Evolutionary conservation across 176 grass and related monocot species (phyloP).

Genomic region (Oryza glaberrima): DNA sequence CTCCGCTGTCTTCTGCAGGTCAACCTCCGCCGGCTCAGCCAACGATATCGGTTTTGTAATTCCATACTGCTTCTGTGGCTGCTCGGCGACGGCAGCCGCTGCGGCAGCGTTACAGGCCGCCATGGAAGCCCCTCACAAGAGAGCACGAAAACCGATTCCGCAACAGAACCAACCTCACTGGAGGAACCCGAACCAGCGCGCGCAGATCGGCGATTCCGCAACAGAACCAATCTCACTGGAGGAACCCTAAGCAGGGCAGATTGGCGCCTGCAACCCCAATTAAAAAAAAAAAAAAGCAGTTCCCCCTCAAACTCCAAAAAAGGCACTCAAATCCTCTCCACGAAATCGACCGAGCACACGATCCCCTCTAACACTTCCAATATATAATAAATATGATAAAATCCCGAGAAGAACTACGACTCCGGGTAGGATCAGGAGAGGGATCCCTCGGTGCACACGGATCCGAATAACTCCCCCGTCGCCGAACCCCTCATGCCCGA

Average conservation of each 20-base stretch:
- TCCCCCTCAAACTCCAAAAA: not conserved
- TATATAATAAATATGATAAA: not conserved
- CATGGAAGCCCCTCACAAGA: slow-evolving; percentile 30
- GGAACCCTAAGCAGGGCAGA: not conserved
- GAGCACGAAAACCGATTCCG: not conserved
- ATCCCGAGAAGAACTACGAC: not conserved
- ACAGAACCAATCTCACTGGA: not conserved
- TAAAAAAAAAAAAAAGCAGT: not conserved
- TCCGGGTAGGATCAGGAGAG: slow-evolving; percentile 21
- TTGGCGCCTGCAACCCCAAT: not conserved
- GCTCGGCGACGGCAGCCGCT: too few relatives aligned
- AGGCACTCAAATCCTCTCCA: not conserved
- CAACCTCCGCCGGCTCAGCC: slow-evolving; percentile 60
- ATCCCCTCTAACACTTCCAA: not conserved
- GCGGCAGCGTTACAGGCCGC: slow-evolving; percentile 20
- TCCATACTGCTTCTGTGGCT: slow-evolving; percentile 53
- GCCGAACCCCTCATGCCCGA: not conserved
- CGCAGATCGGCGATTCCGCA: not conserved
- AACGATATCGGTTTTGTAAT: slow-evolving; percentile 74
- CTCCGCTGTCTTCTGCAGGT: slow-evolving; percentile 61
- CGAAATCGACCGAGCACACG: not conserved
- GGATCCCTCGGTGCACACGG: not conserved
- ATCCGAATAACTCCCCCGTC: not conserved
- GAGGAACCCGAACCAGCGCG: not conserved
- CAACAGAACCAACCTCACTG: not conserved